Base-by-base conservation (phyloP, 345 rosid genomes). In the Microcos paniculata region DNA sequence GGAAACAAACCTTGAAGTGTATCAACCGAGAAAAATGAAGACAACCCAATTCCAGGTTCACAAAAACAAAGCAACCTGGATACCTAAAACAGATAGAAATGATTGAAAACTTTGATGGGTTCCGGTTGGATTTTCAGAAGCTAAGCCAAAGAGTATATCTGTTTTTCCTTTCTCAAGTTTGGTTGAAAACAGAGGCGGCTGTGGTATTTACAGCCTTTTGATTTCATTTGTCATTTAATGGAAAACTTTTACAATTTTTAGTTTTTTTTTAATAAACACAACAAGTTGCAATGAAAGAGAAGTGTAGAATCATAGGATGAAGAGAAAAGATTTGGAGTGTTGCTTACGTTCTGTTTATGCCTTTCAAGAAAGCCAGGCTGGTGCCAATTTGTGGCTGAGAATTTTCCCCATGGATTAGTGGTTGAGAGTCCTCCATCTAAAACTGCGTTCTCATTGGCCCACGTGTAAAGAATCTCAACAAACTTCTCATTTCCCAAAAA, bases 361-460 rank as follows among this genome's bases (percentile, higher is more conserved):
- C 16, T 38, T 55, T 3, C 12, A 73, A 21, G 23, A 24, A 79
- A 45, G 33, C 53, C 19, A 3, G 23, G 26, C 23, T 8, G 51
- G 12, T 8, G 16, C 38, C 49, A 79, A 10, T 57, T 82, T 75
- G 88, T 85, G 93, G 93, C 81, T 82, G 70, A 81, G 71, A 83
- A 78, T 48, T 14, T n/a, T 70, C 4, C 71, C 28, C 7, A 35
- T 61, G 33, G 18, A 76, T 71, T 84, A 64, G 93, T 87, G 90
- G 90, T 69, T 75, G 76, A 74, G 48, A 78, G 4, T 12, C 24
- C 81, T 62, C 86, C 87, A 87, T 89, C 90, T 76, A 84, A 87
- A 85, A 62, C 84, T 63, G 16, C 5, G 23, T 8, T 46, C 35
- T 61, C 53, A 81, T 83, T 78, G 73, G 76, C 35, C 85, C 85